Percentiles rank a stretch among this genome's conserved stretches.
Evolutionary conservation across 2,329 filamentous ascomycete genomes (phyloP).

Genomic region (Alternaria tenuissima): DNA sequence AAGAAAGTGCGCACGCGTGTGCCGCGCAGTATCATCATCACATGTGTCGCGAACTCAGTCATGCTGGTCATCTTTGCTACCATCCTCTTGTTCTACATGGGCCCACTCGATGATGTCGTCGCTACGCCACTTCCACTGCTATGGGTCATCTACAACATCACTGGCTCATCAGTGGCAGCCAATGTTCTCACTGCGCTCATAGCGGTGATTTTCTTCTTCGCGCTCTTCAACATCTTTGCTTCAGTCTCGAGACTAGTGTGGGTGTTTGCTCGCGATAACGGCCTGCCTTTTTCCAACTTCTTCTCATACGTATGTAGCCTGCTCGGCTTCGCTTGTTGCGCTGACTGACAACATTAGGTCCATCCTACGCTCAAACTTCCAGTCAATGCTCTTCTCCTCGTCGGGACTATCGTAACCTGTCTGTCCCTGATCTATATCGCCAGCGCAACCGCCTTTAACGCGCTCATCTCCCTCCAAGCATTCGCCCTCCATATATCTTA

Average conservation of each 20-base stretch:
- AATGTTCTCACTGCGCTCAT: slow-evolving; percentile 54
- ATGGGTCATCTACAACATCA: slow-evolving; percentile 53
- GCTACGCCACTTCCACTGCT: slow-evolving; percentile 41
- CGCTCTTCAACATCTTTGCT: slow-evolving; percentile 55
- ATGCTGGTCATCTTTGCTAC: slow-evolving; percentile 56
- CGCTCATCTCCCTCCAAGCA: slow-evolving; percentile 43
- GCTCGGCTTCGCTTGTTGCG: too few relatives aligned
- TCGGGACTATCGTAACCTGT: slow-evolving; percentile 41
- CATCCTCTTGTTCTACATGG: slow-evolving; percentile 56
- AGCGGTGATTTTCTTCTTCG: slow-evolving; percentile 50
- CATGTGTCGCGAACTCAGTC: slow-evolving; percentile 55
- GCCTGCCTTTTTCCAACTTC: slow-evolving; percentile 49
- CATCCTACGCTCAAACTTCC: slow-evolving; percentile 39
- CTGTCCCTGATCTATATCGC: slow-evolving; percentile 44
- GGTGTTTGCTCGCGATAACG: slow-evolving; percentile 60
- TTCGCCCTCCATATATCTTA: slow-evolving; percentile 46
- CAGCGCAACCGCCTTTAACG: slow-evolving; percentile 48
- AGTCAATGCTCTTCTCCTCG: slow-evolving; percentile 34
- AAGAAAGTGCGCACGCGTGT: slow-evolving; percentile 53
- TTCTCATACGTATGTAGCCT: slow-evolving; percentile 39
- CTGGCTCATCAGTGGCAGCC: slow-evolving; percentile 51
- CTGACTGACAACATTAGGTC: slow-evolving; percentile 23
- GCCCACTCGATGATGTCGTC: slow-evolving; percentile 42
- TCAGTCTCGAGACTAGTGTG: slow-evolving; percentile 60
- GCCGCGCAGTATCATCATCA: slow-evolving; percentile 48